Conservation (phyloP, 2,329 filamentous ascomycete genomes). For the Phaeosphaeria sp. region DNA sequence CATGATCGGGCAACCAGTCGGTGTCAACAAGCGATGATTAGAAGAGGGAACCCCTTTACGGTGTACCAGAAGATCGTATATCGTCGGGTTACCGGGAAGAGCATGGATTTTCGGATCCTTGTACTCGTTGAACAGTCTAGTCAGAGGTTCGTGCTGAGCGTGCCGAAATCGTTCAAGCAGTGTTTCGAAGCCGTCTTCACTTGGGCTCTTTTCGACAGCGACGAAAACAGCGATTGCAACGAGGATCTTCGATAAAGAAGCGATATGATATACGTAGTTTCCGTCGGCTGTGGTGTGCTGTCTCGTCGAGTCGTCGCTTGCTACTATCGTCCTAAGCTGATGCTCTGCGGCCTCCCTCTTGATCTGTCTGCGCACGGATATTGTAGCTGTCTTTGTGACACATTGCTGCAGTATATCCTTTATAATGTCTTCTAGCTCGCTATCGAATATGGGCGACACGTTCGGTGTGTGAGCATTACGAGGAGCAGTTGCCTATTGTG, state of each 20-base stretch:
- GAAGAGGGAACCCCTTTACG: neutral
- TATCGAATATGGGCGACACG: neutral
- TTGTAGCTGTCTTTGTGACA: conserved; percentile 2
- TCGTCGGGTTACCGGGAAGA: conserved; percentile 2
- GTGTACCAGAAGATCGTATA: conserved; percentile 9
- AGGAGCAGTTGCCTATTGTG: neutral
- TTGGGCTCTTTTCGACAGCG: neutral
- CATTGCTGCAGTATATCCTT: neutral
- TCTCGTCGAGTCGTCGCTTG: neutral
- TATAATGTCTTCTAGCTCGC: neutral
- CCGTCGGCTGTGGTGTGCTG: neutral
- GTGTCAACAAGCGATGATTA: conserved; percentile 4
- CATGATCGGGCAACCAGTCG: neutral
- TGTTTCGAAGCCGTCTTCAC: neutral
- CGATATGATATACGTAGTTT: conserved; percentile 4
- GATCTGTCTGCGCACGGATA: neutral
- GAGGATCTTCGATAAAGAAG: conserved; percentile 12
- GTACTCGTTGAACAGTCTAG: neutral
- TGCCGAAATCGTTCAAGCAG: neutral
- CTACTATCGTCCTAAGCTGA: neutral
- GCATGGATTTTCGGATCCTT: neutral
- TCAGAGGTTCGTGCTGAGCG: neutral
- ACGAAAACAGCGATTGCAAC: conserved; percentile 8
- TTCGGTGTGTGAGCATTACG: neutral
- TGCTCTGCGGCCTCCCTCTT: neutral